Evolutionary conservation across 805 yeast genomes (phyloP), one percentile per base, ranked within the genome.

Genomic region (Candida rishiriensis): DNA sequence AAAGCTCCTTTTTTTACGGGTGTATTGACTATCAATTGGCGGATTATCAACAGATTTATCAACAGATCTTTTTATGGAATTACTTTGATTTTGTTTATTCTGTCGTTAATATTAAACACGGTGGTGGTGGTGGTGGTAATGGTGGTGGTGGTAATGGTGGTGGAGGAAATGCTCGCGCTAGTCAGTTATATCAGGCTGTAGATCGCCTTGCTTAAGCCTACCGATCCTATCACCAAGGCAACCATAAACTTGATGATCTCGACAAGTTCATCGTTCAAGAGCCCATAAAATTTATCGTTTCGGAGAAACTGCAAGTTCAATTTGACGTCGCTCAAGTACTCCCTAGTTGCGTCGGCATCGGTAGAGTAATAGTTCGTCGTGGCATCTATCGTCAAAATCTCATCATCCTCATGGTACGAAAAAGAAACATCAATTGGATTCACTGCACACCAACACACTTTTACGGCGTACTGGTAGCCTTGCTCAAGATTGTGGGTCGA

Each of bases 391-490:
- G 41, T 41, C 16, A 56, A 41, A 13, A 32, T 10, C 11, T 41
- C 34, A 4, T 10, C 18, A 18, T 18, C 30, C 13, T 41, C 31
- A 15, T 32, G 14, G 26, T 3, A 37, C n/a, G 29, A 8, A 11
- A 57, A 39, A 12, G 26, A 10, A 4, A 57, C 43, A 37, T 37
- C 41, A 31, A 59, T 41, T 9, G 65, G 65, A 34, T 54, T 48
- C 3, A 57, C 49, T 2, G 65, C 62, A 30, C 54, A 37, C 64
- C 64, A 60, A 42, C 60, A 53, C 5, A 56, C 47, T 35, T 50
- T 52, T 17, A 50, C 36, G 15, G 36, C 34, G 38, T 48, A 46
- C 5, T 38, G 17, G 9, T 30, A 5, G 17, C 10, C n/a, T 2
- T 32, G 13, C 3, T 14, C 17, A 21, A 46, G 16, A 10, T 18